phyloP scores from a whole-genome alignment of 768 basidiomycete genomes.

The Thelephora ganbajun region DNA sequence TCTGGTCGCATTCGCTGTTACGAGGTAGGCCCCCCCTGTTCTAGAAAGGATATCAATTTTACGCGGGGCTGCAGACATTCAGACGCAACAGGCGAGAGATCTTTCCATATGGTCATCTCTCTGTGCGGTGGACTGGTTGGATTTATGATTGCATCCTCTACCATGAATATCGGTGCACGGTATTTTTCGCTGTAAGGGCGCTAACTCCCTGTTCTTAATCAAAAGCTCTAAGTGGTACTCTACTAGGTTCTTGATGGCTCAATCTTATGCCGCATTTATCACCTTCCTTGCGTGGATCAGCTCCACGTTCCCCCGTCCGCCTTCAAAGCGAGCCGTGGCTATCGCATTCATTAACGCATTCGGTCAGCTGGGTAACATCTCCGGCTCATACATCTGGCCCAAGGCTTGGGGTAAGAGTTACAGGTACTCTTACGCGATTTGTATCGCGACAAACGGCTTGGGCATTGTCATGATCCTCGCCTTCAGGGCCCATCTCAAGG shows the following conservation, averaged over 20 bases:
- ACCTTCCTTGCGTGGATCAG: slow-evolving; percentile 43
- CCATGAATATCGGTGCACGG: slow-evolving; percentile 45
- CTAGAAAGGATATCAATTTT: too few species aligned
- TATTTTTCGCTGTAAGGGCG: slow-evolving; percentile 46
- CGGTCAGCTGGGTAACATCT: slow-evolving; percentile 72
- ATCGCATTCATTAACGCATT: slow-evolving; percentile 74
- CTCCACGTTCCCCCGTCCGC: slow-evolving; percentile 56
- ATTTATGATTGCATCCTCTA: slow-evolving; percentile 50
- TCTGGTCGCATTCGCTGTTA: slow-evolving; percentile 35
- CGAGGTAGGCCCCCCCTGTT: slow-evolving; percentile 23
- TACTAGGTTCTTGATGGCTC: slow-evolving; percentile 61
- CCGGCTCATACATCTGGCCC: slow-evolving; percentile 70
- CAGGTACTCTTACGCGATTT: slow-evolving; percentile 56
- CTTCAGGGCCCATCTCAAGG: slow-evolving; percentile 19
- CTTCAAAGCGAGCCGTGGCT: slow-evolving; percentile 81
- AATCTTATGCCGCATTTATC: slow-evolving; percentile 61
- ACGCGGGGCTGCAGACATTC: slow-evolving; percentile 36
- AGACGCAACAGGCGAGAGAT: slow-evolving; percentile 57
- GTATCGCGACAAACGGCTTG: slow-evolving; percentile 40
- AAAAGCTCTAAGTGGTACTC: slow-evolving; percentile 1
- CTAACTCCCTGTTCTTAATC: not conserved
- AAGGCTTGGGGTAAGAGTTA: slow-evolving; percentile 59
- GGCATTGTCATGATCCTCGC: slow-evolving; percentile 23
- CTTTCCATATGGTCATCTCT: slow-evolving; percentile 44
- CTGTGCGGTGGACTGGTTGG: slow-evolving; percentile 50